Evolutionary conservation across 495 filamentous ascomycete species (phyloP).

Genomic region (Articulospora tetracladia): DNA sequence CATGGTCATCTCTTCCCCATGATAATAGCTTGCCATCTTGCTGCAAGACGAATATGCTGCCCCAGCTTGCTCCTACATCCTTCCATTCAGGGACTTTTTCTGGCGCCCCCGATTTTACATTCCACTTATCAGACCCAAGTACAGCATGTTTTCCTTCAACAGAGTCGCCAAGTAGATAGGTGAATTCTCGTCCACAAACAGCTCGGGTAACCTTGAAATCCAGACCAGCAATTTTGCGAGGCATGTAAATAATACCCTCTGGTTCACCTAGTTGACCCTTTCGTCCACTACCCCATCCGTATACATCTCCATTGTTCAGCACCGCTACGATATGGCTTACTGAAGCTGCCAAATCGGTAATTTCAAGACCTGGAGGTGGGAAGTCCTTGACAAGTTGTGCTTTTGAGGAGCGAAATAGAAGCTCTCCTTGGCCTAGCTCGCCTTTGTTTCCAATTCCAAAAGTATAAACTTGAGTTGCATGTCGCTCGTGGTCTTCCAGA

Average conservation of each 20-base stretch:
- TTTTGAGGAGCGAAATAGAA: slow-evolving; percentile 25
- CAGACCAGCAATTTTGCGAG: slow-evolving; percentile 53
- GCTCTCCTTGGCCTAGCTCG: slow-evolving; percentile 61
- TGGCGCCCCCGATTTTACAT: slow-evolving; percentile 43
- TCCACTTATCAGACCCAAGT: slow-evolving; percentile 70
- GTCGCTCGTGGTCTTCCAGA: slow-evolving; percentile 30
- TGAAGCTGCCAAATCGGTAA: slow-evolving; percentile 62
- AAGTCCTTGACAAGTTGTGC: slow-evolving; percentile 50
- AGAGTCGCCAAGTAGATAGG: slow-evolving; percentile 57
- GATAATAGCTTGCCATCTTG: slow-evolving; percentile 50
- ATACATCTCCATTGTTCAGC: slow-evolving; percentile 69
- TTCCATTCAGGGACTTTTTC: slow-evolving; percentile 43
- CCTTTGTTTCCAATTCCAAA: slow-evolving; percentile 66
- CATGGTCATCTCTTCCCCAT: slow-evolving; percentile 81
- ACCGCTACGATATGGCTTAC: slow-evolving; percentile 74
- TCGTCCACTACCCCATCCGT: slow-evolving; percentile 82
- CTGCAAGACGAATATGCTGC: slow-evolving; percentile 66
- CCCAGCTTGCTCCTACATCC: slow-evolving; percentile 73
- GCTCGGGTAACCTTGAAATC: slow-evolving; percentile 54
- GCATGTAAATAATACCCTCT: slow-evolving; percentile 46
- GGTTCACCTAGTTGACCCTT: slow-evolving; percentile 76
- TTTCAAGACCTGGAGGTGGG: slow-evolving; percentile 44
- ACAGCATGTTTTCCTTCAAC: slow-evolving; percentile 51
- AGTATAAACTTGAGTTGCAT: slow-evolving; percentile 44
- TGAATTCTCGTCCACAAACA: slow-evolving; percentile 80